Evolutionary conservation across 768 basidiomycete species (phyloP).

Genomic region (Exidia glandulosa): DNA sequence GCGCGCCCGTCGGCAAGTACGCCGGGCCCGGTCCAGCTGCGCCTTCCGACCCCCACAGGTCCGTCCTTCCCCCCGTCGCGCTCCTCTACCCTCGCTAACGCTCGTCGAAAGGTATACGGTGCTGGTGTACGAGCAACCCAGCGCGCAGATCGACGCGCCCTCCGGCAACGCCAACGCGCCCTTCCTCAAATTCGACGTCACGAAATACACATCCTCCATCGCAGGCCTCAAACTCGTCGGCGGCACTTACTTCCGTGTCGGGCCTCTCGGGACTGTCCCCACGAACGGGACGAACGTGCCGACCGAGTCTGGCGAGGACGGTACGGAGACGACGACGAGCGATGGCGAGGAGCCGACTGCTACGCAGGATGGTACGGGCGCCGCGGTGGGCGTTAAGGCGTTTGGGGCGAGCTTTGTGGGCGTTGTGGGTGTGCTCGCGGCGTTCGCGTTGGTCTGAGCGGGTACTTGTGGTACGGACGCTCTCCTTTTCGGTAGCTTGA

Average conservation of each 20-base stretch:
- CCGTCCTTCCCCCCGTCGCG: not conserved
- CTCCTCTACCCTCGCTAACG: not conserved
- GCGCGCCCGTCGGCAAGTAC: conserved; percentile 31
- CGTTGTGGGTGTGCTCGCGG: not conserved
- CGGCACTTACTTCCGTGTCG: not conserved
- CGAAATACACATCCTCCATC: not conserved
- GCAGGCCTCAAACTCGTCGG: not conserved
- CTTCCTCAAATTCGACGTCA: not conserved
- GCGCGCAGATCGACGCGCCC: not conserved
- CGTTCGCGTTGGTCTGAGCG: not conserved
- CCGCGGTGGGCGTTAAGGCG: not conserved
- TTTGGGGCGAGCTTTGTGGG: no score
- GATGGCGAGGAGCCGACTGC: not conserved
- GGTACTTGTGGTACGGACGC: no score
- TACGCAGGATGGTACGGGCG: not conserved
- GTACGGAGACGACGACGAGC: not conserved
- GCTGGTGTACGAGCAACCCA: not conserved
- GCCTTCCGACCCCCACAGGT: conserved; percentile 34
- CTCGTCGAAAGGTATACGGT: not conserved
- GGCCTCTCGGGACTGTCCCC: not conserved
- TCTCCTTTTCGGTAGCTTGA: no score
- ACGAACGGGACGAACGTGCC: not conserved
- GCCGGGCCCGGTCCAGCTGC: conserved; percentile 31
- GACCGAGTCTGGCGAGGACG: not conserved
- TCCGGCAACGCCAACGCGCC: not conserved